Evolutionary conservation across 2,329 filamentous ascomycete species (phyloP), one percentile per base, ranked within the genome.

Genomic region (Ilyonectria mors-panacis): DNA sequence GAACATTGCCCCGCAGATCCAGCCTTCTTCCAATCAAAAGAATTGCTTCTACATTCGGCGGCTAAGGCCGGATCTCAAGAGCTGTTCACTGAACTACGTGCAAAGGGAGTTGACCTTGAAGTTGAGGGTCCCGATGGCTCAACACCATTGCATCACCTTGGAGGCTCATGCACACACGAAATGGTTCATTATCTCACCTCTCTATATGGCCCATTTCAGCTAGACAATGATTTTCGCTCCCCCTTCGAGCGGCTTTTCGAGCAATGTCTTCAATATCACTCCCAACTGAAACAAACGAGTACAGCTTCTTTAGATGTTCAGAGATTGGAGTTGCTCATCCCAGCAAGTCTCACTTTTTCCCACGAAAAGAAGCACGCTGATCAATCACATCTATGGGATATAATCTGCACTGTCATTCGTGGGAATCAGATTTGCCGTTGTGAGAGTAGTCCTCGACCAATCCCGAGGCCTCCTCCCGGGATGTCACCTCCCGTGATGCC

Each of bases 111-210:
- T 13, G 19, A 44, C 15, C 37, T 56, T 8, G 21, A 19, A 8
- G 15, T 5, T 19, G 10, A 42, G 21, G 35, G 35, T 15, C 10
- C 21, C 17, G 53, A 59, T 30, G 30, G 50, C 23, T 55, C 59
- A 47, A 61, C 59, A 1, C 59, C 58, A 4, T 30, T 61, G 8
- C 58, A 61, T 45, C 48, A 61, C 26, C 26, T 61, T 1, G 13
- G 17, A 10, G 3, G 6, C 2, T 15, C n/a, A 9, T 23, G 28
- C 6, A 45, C 17, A 13, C 19, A 12, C 15, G 17, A 28, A 3
- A 54, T 61, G 17, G 48, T 28, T 8, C 17, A 30, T 10, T 37
- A 61, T 19, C 26, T 61, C 2, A 45, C 35, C 2, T 28, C 23
- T 3, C 35, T 54, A 0, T 61, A 61, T 35, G 48, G 54, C 39